phyloP scores from a whole-genome alignment of 169 alveolate genomes.

The Cryptosporidium viatorum region DNA sequence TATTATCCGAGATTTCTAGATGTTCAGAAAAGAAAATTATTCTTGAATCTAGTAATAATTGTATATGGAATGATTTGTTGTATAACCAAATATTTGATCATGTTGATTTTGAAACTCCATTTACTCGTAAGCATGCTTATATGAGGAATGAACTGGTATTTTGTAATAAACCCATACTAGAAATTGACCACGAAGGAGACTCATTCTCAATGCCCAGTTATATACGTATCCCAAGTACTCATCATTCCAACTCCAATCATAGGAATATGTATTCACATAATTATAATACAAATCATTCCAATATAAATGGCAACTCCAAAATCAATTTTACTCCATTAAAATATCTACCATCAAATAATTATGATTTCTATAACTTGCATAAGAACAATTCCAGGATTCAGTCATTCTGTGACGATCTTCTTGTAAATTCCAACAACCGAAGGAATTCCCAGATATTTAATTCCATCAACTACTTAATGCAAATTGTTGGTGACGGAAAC shows the following conservation, averaged over 20 bases:
- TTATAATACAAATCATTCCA: background rate
- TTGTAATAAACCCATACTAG: constrained; percentile 2
- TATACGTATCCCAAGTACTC: background rate
- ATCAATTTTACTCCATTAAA: background rate
- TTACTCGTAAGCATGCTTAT: constrained; percentile 57
- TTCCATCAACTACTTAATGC: constrained; percentile 48
- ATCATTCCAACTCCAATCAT: background rate
- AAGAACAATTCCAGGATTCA: constrained; percentile 19
- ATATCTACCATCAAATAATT: background rate
- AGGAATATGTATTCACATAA: background rate
- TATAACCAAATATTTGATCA: constrained; percentile 17
- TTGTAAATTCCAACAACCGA: background rate
- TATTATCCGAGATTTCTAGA: background rate
- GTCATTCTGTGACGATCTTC: constrained; percentile 65
- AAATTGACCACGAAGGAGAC: constrained; percentile 14
- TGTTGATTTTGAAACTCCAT: constrained; percentile 41
- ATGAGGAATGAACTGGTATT: constrained; percentile 47
- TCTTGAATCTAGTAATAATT: constrained; percentile 30
- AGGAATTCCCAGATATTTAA: constrained; percentile 24
- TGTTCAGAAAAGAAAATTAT: background rate
- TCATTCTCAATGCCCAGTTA: background rate
- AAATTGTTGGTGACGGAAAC: constrained; percentile 8
- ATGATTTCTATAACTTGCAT: background rate
- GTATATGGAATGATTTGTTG: constrained; percentile 54
- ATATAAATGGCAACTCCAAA: background rate